Percentiles rank a stretch among this genome's conserved stretches.
phyloP scores from a whole-genome alignment of 768 basidiomycete genomes.

The Amanita subjunquillea region DNA sequence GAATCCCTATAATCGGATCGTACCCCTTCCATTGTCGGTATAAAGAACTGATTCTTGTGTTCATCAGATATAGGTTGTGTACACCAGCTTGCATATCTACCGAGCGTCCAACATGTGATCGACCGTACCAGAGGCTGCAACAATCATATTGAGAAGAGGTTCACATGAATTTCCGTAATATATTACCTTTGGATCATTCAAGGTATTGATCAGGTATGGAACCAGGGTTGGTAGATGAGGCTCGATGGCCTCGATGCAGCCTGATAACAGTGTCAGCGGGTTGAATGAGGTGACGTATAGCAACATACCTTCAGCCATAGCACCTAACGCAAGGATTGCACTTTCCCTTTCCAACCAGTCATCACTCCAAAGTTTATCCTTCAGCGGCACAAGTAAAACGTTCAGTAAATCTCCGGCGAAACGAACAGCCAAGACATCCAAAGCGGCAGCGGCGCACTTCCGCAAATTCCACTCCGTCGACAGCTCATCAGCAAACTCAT shows the following conservation, averaged over 20 bases:
- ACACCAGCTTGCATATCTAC: slow-evolving; percentile 96
- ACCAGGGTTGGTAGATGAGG: slow-evolving; percentile 90
- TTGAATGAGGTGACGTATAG: not conserved
- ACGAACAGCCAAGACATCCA: slow-evolving; percentile 92
- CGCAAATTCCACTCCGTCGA: slow-evolving; percentile 98
- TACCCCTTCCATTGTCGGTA: slow-evolving; percentile 98
- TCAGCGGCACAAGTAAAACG: slow-evolving; percentile 80
- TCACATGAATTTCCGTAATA: slow-evolving; percentile 4
- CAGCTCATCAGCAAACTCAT: slow-evolving; percentile 94
- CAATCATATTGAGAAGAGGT: slow-evolving; percentile 6
- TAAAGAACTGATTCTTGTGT: slow-evolving; percentile 84
- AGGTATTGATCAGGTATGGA: slow-evolving; percentile 83
- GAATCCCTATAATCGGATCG: slow-evolving; percentile 8
- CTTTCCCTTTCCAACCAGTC: slow-evolving; percentile 96
- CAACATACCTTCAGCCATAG: slow-evolving; percentile 89
- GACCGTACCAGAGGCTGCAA: slow-evolving; percentile 88
- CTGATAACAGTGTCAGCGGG: slow-evolving; percentile 27
- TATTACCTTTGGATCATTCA: slow-evolving; percentile 84
- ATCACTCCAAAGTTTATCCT: slow-evolving; percentile 84
- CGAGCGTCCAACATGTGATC: slow-evolving; percentile 99
- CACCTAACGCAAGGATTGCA: slow-evolving; percentile 90
- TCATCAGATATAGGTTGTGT: slow-evolving; percentile 78
- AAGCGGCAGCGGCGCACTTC: slow-evolving; percentile 95
- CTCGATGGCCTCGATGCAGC: slow-evolving; percentile 93
- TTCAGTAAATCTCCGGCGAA: slow-evolving; percentile 86